Evolutionary conservation across 768 basidiomycete species (phyloP), one percentile per base, ranked within the genome.

Genomic region (Rickenella mellea): DNA sequence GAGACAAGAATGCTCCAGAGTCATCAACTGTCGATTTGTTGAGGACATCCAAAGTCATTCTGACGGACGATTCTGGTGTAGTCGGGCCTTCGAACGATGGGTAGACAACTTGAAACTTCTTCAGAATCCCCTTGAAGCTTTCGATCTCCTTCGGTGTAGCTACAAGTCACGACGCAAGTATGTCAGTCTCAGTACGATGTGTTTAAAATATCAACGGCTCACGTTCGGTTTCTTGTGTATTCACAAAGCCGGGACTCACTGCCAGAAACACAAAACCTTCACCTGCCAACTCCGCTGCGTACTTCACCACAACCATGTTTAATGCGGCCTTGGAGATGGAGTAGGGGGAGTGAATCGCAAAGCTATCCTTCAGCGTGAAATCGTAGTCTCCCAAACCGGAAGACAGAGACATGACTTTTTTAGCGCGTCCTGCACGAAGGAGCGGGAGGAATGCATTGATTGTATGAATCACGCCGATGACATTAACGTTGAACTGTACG

Each of bases 391-490:
- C 64, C 12, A 60, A 25, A 27, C 58, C 63, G 19, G 50, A 54
- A 43, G 48, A 51, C 43, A 69, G 41, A 1, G 57, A 50, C 47
- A 66, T 48, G 32, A 68, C 61, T 43, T 62, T 65, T 54, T 67
- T 64, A 17, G 43, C 30, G n/a, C 51, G 15, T 8, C 64, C 56
- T 3, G 52, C 48, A 26, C 47, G 48, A 29, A 70, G 51, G 17
- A 69, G 55, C 9, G 68, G 67, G 6, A 70, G 56, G 55, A 69
- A 65, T 4, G 51, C 51, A 50, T 64, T 62, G 44, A 55, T 62
- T 9, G 63, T 58, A 46, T 55, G 53, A 12, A 66, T 52, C 15
- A 57, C 53, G 22, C 64, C 66, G 38, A 62, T 31, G 32, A 62
- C 58, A 51, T 70, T 69, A 24, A 54, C 51, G 12, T 54, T 49